Evolutionary conservation across 139 green algal species (phyloP), one percentile per base, ranked within the genome.

Genomic region (Raphidocelis subcapitata): DNA sequence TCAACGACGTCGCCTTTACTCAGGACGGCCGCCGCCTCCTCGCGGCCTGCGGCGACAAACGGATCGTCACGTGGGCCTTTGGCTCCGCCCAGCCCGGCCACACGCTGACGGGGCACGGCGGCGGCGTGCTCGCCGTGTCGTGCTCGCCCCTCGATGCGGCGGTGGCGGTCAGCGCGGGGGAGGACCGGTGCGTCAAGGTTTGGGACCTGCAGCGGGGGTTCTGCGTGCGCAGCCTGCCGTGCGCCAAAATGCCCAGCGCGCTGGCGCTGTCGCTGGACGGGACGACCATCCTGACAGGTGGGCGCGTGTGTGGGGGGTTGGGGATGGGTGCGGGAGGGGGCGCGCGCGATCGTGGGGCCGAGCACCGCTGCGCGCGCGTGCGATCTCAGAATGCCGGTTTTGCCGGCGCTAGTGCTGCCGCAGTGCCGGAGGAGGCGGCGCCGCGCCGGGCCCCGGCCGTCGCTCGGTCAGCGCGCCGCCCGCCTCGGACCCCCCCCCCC

Each of bases 71-170:
- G 44, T 94, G 87, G 89, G 85, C 90, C 63, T 70, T 82, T 20
- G 35, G 24, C 31, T 73, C 78, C 32, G 73, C 71, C 35, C 33
- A 64, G 55, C 60, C 44, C 0, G 67, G 72, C 0, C 84, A 91
- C 66, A 90, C 89, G n/a, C 79, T 95, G 41, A 95, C 90, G 1
- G 90, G 90, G 2, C 90, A 95, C 75, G 75, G 33, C 3, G 75
- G 69, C 21, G 81, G 84, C 23, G 90, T 93, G 1, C 86, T 41
- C 46, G 82, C 65, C 12, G 82, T 94, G 61, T 76, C 71, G 26
- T 74, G 67, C 74, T 87, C 73, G 66, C 87, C 89, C 1, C 60
- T 85, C 46, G 85, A 92, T 20, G 44, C 74, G 1, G 44, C 67
- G 0, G 26, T 81, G 20, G 90, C 84, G 24, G 79, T 86, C 41